phyloP scores from a whole-genome alignment of 2,329 filamentous ascomycete species.

The Alternaria metachromatica region DNA sequence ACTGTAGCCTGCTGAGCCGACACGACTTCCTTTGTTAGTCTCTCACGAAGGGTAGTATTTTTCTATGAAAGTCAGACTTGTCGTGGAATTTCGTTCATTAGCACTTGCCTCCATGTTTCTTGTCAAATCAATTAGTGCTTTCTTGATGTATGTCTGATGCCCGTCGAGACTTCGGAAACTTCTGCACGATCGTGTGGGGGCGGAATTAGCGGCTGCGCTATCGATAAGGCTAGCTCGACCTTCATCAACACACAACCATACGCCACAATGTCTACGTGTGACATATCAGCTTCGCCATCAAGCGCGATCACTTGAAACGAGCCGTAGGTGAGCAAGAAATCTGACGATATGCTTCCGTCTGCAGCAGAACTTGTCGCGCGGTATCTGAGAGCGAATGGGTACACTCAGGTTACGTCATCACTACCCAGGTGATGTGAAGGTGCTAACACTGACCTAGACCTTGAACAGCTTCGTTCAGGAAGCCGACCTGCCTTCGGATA shows the following conservation, averaged over 20 bases:
- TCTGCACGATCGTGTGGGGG: constrained; percentile 6
- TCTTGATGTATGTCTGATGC: not conserved
- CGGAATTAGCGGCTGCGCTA: not conserved
- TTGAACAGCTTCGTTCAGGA: constrained; percentile 65
- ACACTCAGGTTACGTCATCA: constrained; percentile 45
- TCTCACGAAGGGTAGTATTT: constrained; percentile 9
- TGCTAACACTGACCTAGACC: constrained; percentile 52
- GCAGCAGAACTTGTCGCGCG: constrained; percentile 52
- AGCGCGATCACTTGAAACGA: not conserved
- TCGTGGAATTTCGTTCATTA: not conserved
- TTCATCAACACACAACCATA: not conserved
- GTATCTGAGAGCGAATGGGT: constrained; percentile 51
- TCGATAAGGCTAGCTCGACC: constrained; percentile 14
- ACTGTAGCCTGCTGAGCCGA: constrained; percentile 32
- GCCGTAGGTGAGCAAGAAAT: too few species aligned
- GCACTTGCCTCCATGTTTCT: constrained; percentile 18
- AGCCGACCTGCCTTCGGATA: constrained; percentile 60
- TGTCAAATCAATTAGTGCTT: not conserved
- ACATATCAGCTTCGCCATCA: not conserved
- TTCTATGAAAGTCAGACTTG: constrained; percentile 3
- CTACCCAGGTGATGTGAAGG: not conserved
- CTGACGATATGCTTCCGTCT: constrained; percentile 41
- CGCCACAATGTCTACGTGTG: not conserved
- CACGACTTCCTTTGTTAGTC: constrained; percentile 26
- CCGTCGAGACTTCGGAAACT: constrained; percentile 4